Conservation (phyloP, 169 alveolate genomes). For the Plasmodium berghei region DNA sequence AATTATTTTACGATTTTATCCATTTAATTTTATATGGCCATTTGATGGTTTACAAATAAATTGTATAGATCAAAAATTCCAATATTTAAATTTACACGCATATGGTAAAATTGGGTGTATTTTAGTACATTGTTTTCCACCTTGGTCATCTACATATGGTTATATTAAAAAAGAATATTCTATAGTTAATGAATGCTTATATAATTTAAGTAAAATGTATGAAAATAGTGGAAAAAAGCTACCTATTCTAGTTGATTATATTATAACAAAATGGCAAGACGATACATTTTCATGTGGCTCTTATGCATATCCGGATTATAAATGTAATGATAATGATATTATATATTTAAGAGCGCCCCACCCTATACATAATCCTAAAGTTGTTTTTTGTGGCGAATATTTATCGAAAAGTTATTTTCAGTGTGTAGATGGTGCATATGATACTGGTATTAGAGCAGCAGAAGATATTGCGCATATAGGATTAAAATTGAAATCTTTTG, state of each 20-base stretch:
- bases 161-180: constrained; percentile 70
- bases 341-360: constrained; percentile 85
- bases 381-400: constrained; percentile 86
- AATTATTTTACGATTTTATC: constrained; percentile 82
- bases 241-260: constrained; percentile 82
- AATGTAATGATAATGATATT: constrained; percentile 84
- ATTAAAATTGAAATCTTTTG: constrained; percentile 21
- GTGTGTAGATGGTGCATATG: constrained; percentile 87
- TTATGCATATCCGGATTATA: constrained; percentile 82
- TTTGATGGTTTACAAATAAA: constrained; percentile 80
- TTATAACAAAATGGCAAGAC: constrained; percentile 83
- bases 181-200: constrained; percentile 81
- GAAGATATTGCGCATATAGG: constrained; percentile 86
- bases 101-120: constrained; percentile 85
- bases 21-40: constrained; percentile 82
- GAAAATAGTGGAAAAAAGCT: constrained; percentile 63
- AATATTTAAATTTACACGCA: constrained; percentile 81
- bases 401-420: constrained; percentile 83
- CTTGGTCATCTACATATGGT: constrained; percentile 80
- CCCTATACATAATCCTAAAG: constrained; percentile 80
- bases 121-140: constrained; percentile 86
- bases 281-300: constrained; percentile 84
- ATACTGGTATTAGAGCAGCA: constrained; percentile 87
- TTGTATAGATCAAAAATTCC: constrained; percentile 83
- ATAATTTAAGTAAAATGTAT: constrained; percentile 78